Conservation (phyloP, 441 rosid genomes). For the Pelargonium citronellum region DNA sequence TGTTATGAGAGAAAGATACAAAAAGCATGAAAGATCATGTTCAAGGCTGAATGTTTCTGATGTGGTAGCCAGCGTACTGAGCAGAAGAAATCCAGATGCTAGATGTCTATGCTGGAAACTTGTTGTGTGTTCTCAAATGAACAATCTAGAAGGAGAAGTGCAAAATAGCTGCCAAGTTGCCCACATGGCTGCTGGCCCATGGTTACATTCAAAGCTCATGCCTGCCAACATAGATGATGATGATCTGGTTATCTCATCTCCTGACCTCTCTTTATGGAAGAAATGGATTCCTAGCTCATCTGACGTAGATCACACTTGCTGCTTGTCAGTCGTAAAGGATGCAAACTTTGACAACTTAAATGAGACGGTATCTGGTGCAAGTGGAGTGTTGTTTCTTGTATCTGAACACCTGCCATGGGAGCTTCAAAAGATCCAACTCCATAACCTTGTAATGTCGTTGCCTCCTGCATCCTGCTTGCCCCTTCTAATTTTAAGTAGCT, state of each 20-base stretch:
- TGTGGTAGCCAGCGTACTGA: constrained; percentile 42
- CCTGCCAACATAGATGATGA: constrained; percentile 37
- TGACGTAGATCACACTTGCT: constrained; percentile 41
- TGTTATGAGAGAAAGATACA: constrained; percentile 52
- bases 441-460: constrained; percentile 51
- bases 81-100: constrained; percentile 53
- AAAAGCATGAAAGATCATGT: constrained; percentile 63
- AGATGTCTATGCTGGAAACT: constrained; percentile 82
- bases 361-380: constrained; percentile 55
- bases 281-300: constrained; percentile 50
- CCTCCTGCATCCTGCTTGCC: constrained; percentile 67
- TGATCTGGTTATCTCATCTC: constrained; percentile 46
- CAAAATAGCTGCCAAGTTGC: constrained; percentile 27
- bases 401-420: constrained; percentile 56
- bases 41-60: constrained; percentile 81
- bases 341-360: constrained; percentile 30
- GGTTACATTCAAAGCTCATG: constrained; percentile 77
- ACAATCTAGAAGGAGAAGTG: constrained; percentile 27
- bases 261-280: constrained; percentile 77
- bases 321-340: constrained; percentile 66
- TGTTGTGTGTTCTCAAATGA: constrained; percentile 47
- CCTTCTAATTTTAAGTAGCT: constrained; percentile 62
- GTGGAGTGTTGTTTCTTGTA: constrained; percentile 65
- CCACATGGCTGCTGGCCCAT: constrained; percentile 42
- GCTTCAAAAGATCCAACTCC: constrained; percentile 51